Base-by-base conservation (phyloP, 2,329 filamentous ascomycete species). In the Tetracladium maxilliforme region DNA sequence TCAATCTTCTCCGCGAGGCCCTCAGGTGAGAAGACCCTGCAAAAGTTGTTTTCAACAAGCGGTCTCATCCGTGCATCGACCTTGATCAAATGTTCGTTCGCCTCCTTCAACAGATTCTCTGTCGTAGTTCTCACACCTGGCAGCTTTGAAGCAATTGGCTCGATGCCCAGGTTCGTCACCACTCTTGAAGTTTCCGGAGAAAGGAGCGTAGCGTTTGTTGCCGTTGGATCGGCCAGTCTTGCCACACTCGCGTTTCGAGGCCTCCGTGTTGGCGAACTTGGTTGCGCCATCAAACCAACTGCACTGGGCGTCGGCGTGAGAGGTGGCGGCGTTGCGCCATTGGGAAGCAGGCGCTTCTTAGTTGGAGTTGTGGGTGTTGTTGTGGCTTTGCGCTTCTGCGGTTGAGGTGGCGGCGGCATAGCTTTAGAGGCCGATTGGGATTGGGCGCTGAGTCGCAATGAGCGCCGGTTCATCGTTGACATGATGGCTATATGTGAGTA, bases 1-100 rank as follows among this genome's bases (percentile, higher is more conserved):
- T 95, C 83, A 31, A 94, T 70, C 34, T 70, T 62, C 49, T 94
- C 83, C 15, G 75, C 70, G n/a, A 95, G 55, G 0, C 84, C 83
- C 33, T 78, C 74, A 0, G 82, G 67, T 2, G 74, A 79, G 52
- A 95, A 95, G 10, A 90, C 54, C 27, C 61, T 64, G 49, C 87
- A 95, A 32, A 67, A 68, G 42, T 92, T 65, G 29, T 70, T 67
- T 29, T 80, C 72, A 24, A 94, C 70, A 11, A 93, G 49, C 1
- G 66, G 58, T 39, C 70, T 65, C 44, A 94, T 65, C 18, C 73
- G 73, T 7, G 72, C 57, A 38, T 94, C 86, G 5, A 79, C 64
- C 10, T 58, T 59, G 36, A 86, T 63, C 6, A 95, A 58, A 49
- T 92, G 76, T 7, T 66, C 67, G 34, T 75, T 70, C 4, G 83